Percentiles rank a stretch among this genome's conserved stretches.
phyloP scores from a whole-genome alignment of 768 basidiomycete species.

The Paxillus involutus region DNA sequence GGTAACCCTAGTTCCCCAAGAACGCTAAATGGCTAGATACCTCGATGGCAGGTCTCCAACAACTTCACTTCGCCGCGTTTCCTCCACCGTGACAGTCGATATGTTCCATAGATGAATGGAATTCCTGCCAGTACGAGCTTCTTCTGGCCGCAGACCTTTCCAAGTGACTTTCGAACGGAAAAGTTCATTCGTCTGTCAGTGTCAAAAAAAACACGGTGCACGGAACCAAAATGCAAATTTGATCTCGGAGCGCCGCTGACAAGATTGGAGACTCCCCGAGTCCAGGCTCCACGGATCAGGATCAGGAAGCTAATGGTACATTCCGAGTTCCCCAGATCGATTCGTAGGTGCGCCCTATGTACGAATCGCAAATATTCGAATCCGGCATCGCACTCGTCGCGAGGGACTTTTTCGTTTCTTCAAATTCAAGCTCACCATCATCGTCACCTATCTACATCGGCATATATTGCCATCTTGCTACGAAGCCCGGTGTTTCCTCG shows the following conservation, averaged over 20 bases:
- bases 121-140: not conserved
- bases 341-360: not conserved
- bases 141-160: not conserved
- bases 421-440: not conserved
- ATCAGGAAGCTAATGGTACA: not conserved
- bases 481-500: conserved; percentile 1
- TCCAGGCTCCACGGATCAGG: conserved; percentile 25
- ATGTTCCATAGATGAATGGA: conserved; percentile 1
- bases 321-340: conserved; percentile 1
- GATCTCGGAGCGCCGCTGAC: conserved; percentile 19
- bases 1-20: conserved; percentile 12
- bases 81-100: conserved; percentile 15
- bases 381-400: conserved; percentile 1
- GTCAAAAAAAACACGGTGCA: not conserved
- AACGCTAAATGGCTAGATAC: conserved; percentile 5
- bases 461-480: not conserved
- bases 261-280: not conserved
- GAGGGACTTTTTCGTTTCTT: not conserved
- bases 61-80: conserved; percentile 10
- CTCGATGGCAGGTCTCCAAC: not conserved
- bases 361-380: not conserved
- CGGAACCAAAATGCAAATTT: not conserved
- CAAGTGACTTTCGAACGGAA: not conserved
- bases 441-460: too few species aligned
- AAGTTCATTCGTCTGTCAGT: too few species aligned